Percentiles rank a stretch among this genome's conserved stretches.
Evolutionary conservation across 345 rosid genomes (phyloP).

Genomic region (Physaria fendleri): DNA sequence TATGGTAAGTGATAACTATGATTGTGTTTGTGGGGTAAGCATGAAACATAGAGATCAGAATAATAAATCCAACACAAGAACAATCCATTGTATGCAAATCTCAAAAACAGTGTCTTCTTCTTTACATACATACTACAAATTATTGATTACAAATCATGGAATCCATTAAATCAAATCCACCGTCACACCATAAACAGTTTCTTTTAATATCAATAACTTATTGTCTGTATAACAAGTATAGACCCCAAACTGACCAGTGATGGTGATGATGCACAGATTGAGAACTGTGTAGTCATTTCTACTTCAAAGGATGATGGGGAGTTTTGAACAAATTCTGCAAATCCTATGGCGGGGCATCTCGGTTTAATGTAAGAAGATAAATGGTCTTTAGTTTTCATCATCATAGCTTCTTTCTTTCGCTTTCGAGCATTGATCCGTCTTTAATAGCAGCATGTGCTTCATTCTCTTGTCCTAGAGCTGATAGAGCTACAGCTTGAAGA

Average conservation of each 20-base stretch:
- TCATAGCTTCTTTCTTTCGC: conserved; percentile 32
- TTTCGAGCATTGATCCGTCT: conserved; percentile 71
- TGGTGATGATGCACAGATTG: conserved; percentile 13
- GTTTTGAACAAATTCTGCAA: conserved; percentile 4
- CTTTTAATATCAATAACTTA: neutral
- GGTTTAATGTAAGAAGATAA: conserved; percentile 1
- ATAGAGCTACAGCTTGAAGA: conserved; percentile 73
- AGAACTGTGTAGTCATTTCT: conserved; percentile 3
- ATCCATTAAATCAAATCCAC: conserved; percentile 9
- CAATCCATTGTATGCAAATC: neutral
- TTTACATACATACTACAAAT: conserved; percentile 13
- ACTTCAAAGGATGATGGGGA: conserved; percentile 11
- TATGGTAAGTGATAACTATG: too few species aligned
- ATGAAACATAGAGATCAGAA: neutral
- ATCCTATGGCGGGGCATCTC: neutral
- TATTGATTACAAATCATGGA: conserved; percentile 14
- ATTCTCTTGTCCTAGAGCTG: conserved; percentile 56
- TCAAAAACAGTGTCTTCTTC: conserved; percentile 10
- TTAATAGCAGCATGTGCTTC: conserved; percentile 69
- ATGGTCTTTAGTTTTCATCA: neutral
- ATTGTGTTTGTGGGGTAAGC: neutral
- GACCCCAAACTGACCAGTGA: conserved; percentile 7
- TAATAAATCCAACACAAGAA: neutral
- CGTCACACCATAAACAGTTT: conserved; percentile 22
- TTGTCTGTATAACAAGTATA: conserved; percentile 17